A percentile compares a stretch with the other conserved stretches of the same genome.
Evolutionary conservation across 2,329 filamentous ascomycete genomes (phyloP).

Genomic region (Pseudogymnoascus sp.): DNA sequence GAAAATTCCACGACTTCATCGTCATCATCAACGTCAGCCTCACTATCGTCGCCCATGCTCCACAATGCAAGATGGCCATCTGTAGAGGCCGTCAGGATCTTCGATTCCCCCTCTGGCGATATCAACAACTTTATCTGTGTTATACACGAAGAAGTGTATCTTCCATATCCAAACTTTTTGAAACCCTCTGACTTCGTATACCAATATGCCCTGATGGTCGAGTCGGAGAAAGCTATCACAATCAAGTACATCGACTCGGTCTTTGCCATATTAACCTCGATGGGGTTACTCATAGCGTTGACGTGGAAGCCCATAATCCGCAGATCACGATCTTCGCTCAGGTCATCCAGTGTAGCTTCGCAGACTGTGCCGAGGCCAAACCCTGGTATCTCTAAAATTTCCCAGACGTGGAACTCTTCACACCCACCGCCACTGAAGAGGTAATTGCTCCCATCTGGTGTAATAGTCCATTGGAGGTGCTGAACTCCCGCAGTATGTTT

Average conservation of each 20-base stretch:
- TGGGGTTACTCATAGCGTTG: constrained; percentile 9
- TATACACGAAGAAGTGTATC: constrained; percentile 67
- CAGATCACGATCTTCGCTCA: constrained; percentile 54
- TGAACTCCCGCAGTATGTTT: constrained; percentile 81
- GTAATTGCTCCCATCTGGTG: constrained; percentile 37
- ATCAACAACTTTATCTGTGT: constrained; percentile 48
- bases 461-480: constrained; percentile 58
- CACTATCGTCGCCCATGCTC: constrained; percentile 25
- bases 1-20: neutral
- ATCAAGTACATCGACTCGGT: constrained; percentile 44
- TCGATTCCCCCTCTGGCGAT: constrained; percentile 33
- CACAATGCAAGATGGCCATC: constrained; percentile 70
- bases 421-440: constrained; percentile 81
- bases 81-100: constrained; percentile 64
- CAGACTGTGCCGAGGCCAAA: constrained; percentile 48
- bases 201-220: constrained; percentile 57
- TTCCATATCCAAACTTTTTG: constrained; percentile 43
- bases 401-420: constrained; percentile 88
- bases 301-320: constrained; percentile 76
- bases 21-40: neutral
- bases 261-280: neutral
- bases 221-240: constrained; percentile 77
- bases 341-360: constrained; percentile 47
- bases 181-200: constrained; percentile 39
- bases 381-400: constrained; percentile 44